Evolutionary conservation across 768 basidiomycete genomes (phyloP).

Genomic region (Crucibulum laeve): DNA sequence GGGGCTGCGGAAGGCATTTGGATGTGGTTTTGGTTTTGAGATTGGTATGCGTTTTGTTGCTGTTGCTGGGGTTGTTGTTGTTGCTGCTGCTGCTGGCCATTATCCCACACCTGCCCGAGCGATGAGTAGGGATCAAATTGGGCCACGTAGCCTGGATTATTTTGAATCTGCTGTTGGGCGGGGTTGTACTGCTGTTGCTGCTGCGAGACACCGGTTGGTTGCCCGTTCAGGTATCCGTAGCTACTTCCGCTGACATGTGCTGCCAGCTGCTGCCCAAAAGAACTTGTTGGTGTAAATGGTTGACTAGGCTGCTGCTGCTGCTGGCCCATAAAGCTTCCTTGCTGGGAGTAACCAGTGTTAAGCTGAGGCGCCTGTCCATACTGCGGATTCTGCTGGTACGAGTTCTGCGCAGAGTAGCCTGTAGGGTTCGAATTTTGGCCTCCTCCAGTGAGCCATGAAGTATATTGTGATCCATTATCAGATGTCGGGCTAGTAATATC

Average conservation of each 20-base stretch:
- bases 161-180: conserved; percentile 43
- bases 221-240: conserved; percentile 32
- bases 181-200: conserved; percentile 33
- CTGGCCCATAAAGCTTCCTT: no score
- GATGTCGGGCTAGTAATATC: conserved; percentile 41
- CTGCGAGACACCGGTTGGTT: conserved; percentile 13
- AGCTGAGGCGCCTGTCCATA: conserved; percentile 7
- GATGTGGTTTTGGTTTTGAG: conserved; percentile 12
- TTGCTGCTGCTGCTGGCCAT: conserved; percentile 13
- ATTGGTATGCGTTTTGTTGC: conserved; percentile 13
- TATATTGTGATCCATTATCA: conserved; percentile 27
- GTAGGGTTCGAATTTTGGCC: conserved; percentile 15
- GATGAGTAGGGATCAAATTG: conserved; percentile 52
- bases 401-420: conserved; percentile 30
- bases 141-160: conserved; percentile 40
- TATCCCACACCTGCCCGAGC: conserved; percentile 39
- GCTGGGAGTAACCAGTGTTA: conserved; percentile 9
- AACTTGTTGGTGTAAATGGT: conserved; percentile 30
- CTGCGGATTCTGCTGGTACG: conserved; percentile 22
- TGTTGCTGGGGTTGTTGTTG: conserved; percentile 16
- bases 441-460: conserved; percentile 28
- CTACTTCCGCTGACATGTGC: conserved; percentile 33
- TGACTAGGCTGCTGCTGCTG: conserved; percentile 19
- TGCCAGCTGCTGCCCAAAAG: conserved; percentile 53
- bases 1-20: conserved; percentile 7